A percentile compares a stretch with the other conserved stretches of the same genome.
Conservation (phyloP, 2,329 filamentous ascomycete species). For the Talaromyces sp. region DNA sequence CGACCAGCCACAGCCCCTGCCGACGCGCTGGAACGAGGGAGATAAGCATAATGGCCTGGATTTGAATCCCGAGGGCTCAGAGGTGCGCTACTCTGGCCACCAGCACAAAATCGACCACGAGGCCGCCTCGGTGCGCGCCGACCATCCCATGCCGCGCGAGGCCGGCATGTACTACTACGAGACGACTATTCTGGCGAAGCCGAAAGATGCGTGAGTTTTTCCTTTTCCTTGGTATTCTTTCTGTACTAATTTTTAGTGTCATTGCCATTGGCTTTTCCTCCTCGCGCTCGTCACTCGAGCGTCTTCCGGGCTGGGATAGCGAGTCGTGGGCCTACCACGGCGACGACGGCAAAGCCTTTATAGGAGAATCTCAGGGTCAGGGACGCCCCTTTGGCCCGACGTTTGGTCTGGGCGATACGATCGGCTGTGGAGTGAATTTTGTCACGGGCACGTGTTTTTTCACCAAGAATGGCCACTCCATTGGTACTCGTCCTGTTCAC, state of each 20-base stretch:
- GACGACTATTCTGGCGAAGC: conserved; percentile 58
- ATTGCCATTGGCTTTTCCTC: conserved; percentile 57
- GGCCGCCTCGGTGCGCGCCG: conserved; percentile 73
- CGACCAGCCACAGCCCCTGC: conserved; percentile 61
- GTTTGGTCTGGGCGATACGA: conserved; percentile 53
- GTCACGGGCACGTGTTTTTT: conserved; percentile 57
- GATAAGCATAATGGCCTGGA: conserved; percentile 73
- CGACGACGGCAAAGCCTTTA: conserved; percentile 60
- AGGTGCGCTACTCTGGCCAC: conserved; percentile 58
- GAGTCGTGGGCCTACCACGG: conserved; percentile 63
- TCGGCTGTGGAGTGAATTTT: conserved; percentile 62
- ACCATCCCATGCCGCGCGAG: conserved; percentile 80
- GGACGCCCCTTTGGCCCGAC: conserved; percentile 55
- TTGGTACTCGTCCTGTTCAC: conserved; percentile 39
- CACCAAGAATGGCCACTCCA: conserved; percentile 56
- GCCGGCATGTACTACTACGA: conserved; percentile 96
- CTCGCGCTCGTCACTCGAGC: conserved; percentile 52
- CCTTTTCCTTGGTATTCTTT: neutral
- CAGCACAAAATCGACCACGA: conserved; percentile 62
- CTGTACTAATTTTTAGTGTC: conserved; percentile 17
- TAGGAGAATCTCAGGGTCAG: conserved; percentile 49
- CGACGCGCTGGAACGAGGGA: conserved; percentile 72
- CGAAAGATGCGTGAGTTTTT: conserved; percentile 57
- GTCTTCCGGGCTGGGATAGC: conserved; percentile 60
- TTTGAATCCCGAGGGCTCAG: conserved; percentile 61